Percentiles rank a stretch among this genome's conserved stretches.
Conservation (phyloP, 352 stramenopile genomes). For the Pythium dissimile region DNA sequence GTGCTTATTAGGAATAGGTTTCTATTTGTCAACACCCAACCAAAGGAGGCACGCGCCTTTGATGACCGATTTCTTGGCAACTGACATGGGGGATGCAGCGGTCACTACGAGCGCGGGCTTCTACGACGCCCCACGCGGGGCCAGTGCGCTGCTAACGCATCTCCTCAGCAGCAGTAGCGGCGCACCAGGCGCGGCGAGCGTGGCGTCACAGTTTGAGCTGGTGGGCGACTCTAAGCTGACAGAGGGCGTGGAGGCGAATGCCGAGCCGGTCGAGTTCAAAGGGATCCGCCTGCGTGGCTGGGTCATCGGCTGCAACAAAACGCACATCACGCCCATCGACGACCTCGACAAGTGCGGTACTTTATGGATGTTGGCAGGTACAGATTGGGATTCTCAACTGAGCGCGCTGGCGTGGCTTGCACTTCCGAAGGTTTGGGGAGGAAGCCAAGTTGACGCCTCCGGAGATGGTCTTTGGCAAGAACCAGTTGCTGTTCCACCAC, state of each 20-base stretch:
- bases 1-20: conserved; percentile 1
- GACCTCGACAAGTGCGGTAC: conserved; percentile 49
- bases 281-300: conserved; percentile 59
- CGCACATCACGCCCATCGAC: conserved; percentile 77
- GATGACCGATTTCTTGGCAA: background rate
- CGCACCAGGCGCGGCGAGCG: background rate
- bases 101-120: conserved; percentile 31
- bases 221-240: conserved; percentile 49
- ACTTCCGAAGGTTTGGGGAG: conserved; percentile 55
- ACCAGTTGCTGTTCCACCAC: conserved; percentile 75
- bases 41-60: conserved; percentile 1
- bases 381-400: background rate
- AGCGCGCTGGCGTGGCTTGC: no score
- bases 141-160: conserved; percentile 41
- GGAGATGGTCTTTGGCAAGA: conserved; percentile 87
- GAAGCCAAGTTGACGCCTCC: conserved; percentile 68
- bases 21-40: conserved; percentile 3
- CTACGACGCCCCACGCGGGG: conserved; percentile 47
- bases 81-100: background rate
- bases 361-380: background rate
- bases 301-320: conserved; percentile 78
- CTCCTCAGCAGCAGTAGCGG: conserved; percentile 30
- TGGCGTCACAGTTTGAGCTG: conserved; percentile 28
- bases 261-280: conserved; percentile 65
- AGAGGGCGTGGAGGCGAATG: conserved; percentile 33